Evolutionary conservation across 106 monocot genomes (phyloP), one percentile per base, ranked within the genome.

Genomic region (Apostasia ramifera): DNA sequence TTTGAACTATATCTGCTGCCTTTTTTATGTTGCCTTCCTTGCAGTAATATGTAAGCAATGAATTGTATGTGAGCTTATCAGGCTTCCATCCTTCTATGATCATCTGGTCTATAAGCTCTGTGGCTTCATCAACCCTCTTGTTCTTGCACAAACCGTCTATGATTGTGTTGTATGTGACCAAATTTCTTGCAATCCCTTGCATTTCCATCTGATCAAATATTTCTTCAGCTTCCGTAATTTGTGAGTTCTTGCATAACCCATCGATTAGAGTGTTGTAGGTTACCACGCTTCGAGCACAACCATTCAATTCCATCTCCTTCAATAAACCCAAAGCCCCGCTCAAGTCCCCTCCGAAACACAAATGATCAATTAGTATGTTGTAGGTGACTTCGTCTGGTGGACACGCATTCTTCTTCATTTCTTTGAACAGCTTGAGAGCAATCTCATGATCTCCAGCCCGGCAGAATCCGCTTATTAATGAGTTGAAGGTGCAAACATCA

Each of bases 211-310:
- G 81, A 73, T 92, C 82, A 64, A 97, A 97, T 37, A 97, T 61
- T 47, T 92, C 86, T 59, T 86, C 84, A 3, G 95, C 95, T 49
- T 92, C 95, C 70, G 86, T 82, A 26, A 97, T 52, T 63, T 84
- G 81, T 40, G 55, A 45, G 56, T 83, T 92, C 79, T 92, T 97
- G 71, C 95, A 97, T n/a, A 97, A 77, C 40, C 88, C 88, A 62
- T 82, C 81, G 3, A 97, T 92, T 8, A 97, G 86, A 37, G 89
- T 88, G 55, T 92, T 92, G 56, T 97, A 97, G 8, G 92, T 92
- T 40, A 86, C 79, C 5, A 84, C 83, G 71, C 86, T 89, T 43
- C 89, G 84, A 48, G 84, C 76, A 53, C 89, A 92, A 4, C 92
- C 89, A 70, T 71, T 81, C 11, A 15, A 59, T 49, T 97, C 92